Percentiles rank a stretch among this genome's conserved stretches.
Evolutionary conservation across 1,284 basidiomycete species (phyloP).

Genomic region (Irpex rosettiformis): DNA sequence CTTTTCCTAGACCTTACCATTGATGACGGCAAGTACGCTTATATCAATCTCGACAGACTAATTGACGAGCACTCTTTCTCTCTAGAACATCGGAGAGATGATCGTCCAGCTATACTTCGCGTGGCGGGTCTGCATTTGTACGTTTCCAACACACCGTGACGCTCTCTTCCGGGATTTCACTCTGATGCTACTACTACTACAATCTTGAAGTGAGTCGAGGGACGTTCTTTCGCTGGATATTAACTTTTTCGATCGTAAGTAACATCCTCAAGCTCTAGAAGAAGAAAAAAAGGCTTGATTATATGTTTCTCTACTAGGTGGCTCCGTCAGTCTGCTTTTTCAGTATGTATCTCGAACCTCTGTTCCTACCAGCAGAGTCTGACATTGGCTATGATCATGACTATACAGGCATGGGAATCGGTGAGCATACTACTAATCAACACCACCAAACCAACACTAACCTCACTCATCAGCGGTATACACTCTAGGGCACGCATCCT

Average conservation of each 20-base stretch:
- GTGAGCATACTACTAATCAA: too few species aligned
- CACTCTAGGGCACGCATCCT: neutral
- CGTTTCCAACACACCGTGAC: neutral
- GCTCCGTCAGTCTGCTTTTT: neutral
- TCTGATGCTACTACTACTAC: neutral
- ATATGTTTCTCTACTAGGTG: too few species aligned
- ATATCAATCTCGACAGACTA: neutral
- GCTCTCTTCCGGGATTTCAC: neutral
- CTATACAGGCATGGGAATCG: neutral
- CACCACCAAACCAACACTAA: neutral
- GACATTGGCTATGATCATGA: neutral
- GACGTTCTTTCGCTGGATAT: neutral
- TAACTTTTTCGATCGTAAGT: neutral
- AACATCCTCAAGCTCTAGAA: neutral
- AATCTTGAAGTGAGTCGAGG: neutral
- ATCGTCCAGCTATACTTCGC: neutral
- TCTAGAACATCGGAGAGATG: neutral
- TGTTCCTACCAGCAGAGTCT: neutral
- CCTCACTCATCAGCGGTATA: neutral
- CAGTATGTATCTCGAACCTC: neutral
- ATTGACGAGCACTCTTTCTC: neutral
- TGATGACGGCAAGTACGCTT: neutral
- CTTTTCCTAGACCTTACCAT: neutral
- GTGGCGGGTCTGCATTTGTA: neutral
- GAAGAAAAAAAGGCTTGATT: too few species aligned